These are phyloP conservation scores for Verticillium isaacii DNA, from an alignment of 2,329 filamentous ascomycete species.

Conservation along the genomic window DNA sequence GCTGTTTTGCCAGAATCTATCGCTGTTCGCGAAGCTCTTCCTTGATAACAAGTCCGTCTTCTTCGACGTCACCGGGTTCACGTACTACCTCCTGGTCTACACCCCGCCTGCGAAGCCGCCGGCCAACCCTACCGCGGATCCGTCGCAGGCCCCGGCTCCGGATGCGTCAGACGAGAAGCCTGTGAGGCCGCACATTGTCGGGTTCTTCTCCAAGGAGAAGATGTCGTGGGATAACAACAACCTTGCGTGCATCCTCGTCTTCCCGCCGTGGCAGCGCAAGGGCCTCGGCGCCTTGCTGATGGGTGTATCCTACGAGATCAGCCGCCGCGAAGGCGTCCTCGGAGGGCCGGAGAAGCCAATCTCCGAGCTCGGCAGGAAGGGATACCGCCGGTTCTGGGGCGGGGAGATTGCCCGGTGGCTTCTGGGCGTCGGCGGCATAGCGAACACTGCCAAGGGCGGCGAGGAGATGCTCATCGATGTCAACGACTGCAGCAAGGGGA, in stretches of 20 bases:
- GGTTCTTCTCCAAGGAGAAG: constrained; percentile 99
- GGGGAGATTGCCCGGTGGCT: constrained; percentile 75
- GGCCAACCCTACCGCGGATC: background rate
- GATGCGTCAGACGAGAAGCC: constrained; percentile 6
- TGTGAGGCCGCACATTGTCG: constrained; percentile 57
- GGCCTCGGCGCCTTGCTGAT: constrained; percentile 86
- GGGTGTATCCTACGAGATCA: constrained; percentile 90
- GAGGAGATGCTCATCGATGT: constrained; percentile 56
- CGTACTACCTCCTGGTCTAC: constrained; percentile 89
- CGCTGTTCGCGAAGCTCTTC: constrained; percentile 94
- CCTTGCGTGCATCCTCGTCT: constrained; percentile 90
- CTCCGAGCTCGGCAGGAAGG: constrained; percentile 75
- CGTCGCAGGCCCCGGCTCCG: constrained; percentile 2
- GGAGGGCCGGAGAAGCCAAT: constrained; percentile 94
- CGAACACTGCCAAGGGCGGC: constrained; percentile 3
- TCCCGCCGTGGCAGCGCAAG: constrained; percentile 91
- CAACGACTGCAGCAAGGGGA: constrained; percentile 67
- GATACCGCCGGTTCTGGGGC: constrained; percentile 83
- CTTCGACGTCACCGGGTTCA: constrained; percentile 90
- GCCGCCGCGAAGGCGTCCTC: constrained; percentile 73
- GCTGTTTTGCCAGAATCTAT: constrained; percentile 92
- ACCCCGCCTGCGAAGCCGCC: constrained; percentile 41
- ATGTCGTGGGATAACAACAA: constrained; percentile 99
- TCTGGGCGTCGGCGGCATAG: constrained; percentile 22
- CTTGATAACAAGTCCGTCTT: constrained; percentile 98